phyloP scores from a whole-genome alignment of 164 flowering plant genomes.

The Magnolia changhungtana region DNA sequence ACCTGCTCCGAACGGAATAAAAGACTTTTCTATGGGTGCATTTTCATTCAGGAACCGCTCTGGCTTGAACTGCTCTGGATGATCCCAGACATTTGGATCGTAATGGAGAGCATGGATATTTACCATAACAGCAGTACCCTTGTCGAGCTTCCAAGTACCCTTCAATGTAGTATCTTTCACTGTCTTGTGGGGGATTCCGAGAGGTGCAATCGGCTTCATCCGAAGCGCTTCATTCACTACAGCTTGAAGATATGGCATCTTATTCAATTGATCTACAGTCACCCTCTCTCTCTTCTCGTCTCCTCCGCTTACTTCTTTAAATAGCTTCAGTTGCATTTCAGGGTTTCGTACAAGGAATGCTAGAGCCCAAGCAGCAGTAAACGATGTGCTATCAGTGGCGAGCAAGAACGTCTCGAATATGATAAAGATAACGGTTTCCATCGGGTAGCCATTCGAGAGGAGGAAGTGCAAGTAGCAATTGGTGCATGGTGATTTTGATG shows the following conservation, averaged over 20 bases:
- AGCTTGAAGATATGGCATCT: constrained; percentile 15
- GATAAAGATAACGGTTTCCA: constrained; percentile 5
- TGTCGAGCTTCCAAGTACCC: constrained; percentile 10
- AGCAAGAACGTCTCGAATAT: constrained; percentile 18
- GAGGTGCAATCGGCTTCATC: constrained; percentile 14
- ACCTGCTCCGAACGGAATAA: constrained; percentile 22
- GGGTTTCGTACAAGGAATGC: constrained; percentile 11
- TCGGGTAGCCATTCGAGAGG: constrained; percentile 7
- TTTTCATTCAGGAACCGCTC: constrained; percentile 12
- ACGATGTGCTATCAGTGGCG: constrained; percentile 17
- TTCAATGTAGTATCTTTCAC: constrained; percentile 8
- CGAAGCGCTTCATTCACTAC: constrained; percentile 19
- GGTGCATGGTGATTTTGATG: background rate
- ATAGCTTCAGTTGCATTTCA: constrained; percentile 11
- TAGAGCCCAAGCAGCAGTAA: constrained; percentile 18
- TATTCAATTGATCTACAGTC: constrained; percentile 6
- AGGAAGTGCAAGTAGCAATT: constrained; percentile 17
- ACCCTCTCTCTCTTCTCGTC: background rate
- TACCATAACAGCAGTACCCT: constrained; percentile 18
- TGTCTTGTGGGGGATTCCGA: constrained; percentile 10
- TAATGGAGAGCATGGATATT: constrained; percentile 16
- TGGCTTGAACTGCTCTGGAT: constrained; percentile 17
- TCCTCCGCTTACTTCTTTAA: background rate
- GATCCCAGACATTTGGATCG: constrained; percentile 14
- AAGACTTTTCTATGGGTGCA: constrained; percentile 9